Percentiles rank a stretch among this genome's conserved stretches.
Evolutionary conservation across 2,329 filamentous ascomycete species (phyloP).

Genomic region (Trichoderma harzianum): DNA sequence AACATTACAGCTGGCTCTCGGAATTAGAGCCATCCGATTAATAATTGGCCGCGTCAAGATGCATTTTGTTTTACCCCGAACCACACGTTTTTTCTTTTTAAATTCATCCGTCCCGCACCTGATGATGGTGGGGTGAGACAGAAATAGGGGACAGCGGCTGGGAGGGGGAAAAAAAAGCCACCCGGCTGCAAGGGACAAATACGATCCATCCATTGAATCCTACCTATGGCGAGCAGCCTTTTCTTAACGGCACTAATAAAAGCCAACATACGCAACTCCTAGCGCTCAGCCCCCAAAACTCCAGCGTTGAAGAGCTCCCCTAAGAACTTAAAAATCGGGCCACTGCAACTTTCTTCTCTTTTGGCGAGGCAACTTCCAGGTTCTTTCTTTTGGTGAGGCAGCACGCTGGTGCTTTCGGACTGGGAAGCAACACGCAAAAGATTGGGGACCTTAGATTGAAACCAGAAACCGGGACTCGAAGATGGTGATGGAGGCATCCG

Average conservation of each 20-base stretch:
- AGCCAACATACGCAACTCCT: neutral
- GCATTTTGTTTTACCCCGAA: neutral
- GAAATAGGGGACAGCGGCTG: neutral
- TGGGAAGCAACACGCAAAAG: neutral
- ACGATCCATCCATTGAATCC: neutral
- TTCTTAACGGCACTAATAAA: neutral
- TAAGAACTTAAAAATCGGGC: neutral
- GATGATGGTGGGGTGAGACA: neutral
- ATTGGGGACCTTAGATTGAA: neutral
- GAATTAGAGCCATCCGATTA: neutral
- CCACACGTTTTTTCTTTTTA: neutral
- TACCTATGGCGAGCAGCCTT: neutral
- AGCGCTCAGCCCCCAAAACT: neutral
- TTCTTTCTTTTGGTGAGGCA: neutral
- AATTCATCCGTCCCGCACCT: neutral
- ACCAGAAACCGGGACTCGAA: neutral
- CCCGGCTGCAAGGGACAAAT: neutral
- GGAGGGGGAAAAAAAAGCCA: neutral
- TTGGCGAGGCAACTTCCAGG: too few species aligned
- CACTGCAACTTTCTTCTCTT: neutral
- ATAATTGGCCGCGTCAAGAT: neutral
- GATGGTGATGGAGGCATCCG: conserved; percentile 12
- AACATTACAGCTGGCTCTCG: neutral
- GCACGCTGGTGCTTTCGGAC: neutral
- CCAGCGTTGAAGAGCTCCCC: neutral